Base-by-base conservation (phyloP, 805 yeast genomes). In the Candida dajiaensis region DNA sequence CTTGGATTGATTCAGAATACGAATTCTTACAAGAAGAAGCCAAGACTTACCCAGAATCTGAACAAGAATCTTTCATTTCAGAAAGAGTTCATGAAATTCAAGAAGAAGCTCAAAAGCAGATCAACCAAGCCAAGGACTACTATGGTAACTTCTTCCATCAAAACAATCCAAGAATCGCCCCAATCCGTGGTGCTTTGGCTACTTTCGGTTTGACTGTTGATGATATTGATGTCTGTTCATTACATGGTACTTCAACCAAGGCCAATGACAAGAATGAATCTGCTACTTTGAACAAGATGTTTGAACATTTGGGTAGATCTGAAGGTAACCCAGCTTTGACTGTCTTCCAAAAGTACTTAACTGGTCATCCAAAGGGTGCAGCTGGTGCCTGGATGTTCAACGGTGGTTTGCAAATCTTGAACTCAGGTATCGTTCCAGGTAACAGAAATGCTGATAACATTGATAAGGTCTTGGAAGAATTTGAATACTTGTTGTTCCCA, bases 341-440 rank as follows among this genome's bases (percentile, higher is more conserved):
- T 80, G 95, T 94, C 46, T 92, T 95, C 96, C 99, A 94, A 74
- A 94, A 94, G 73, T 94, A 79, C 81, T 80, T 94, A 65, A 94
- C 99, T 61, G 99, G 99, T 73, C 99, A 94, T 77, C 99, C 99
- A 62, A 94, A 94, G 86, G 99, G 99, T 80, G 99, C 99, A 61
- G 99, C 99, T 48, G 99, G 97, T 78, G 98, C 99, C 49, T 94
- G 99, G 99, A 94, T 94, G 99, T 73, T 94, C 79, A 95, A 94
- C 70, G 99, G 99, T 71, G 96, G 89, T 48, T 73, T 94, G 57
- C 99, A 94, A 76, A 83, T 90, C 57, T 76, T 94, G 67, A 85
- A 88, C 73, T 69, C 86, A 61, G 98, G 99, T 70, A 63, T 90
- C 61, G 96, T 94, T 58, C 99, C 99, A 58, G 99, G 99, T 69